Base-by-base conservation (phyloP, 352 stramenopile genomes). In the Phytophthora pluvialis region DNA sequence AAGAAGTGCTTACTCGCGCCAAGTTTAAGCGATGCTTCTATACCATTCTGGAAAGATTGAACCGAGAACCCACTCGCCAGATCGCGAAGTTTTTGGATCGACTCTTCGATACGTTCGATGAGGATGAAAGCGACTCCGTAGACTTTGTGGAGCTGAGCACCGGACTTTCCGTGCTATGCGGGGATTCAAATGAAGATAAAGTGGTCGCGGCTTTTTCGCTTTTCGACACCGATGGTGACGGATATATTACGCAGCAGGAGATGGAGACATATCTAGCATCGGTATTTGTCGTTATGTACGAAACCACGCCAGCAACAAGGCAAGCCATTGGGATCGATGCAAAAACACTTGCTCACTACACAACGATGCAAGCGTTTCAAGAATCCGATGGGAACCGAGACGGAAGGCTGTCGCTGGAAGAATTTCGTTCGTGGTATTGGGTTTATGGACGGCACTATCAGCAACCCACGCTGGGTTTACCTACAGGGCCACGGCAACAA, bases 381-480 rank as follows among this genome's bases (percentile, higher is more conserved):
- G 86, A 97, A n/a, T 90, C 82, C 11, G 93, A 98, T 67, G 47
- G 91, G 13, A 94, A 97, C 63, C 73, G 72, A 42, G 86, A 96
- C 43, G 84, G 81, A 12, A 81, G 76, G 26, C 53, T 97, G 9
- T 92, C 87, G 16, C 63, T 94, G 5, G 78, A 89, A 39, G 89
- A 97, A 51, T 96, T 97, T 55, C 77, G 81, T 1, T 80, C 68
- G 15, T 97, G 90, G 90, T 97, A 92, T 60, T 71, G 56, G 69
- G 46, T 72, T 49, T 60, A 60, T 52, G 77, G 56, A 28, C 42
- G 59, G 8, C 35, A 67, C 26, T 67, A 67, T 32, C 66, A 73
- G 31, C 70, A 79, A 28, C 36, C 29, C 9, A 44, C 42, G 21
- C 40, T 33, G 35, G 16, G 12, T 35, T 31, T 32, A 48, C 31